phyloP scores from a whole-genome alignment of 768 basidiomycete species.

The Suillus variegatus region DNA sequence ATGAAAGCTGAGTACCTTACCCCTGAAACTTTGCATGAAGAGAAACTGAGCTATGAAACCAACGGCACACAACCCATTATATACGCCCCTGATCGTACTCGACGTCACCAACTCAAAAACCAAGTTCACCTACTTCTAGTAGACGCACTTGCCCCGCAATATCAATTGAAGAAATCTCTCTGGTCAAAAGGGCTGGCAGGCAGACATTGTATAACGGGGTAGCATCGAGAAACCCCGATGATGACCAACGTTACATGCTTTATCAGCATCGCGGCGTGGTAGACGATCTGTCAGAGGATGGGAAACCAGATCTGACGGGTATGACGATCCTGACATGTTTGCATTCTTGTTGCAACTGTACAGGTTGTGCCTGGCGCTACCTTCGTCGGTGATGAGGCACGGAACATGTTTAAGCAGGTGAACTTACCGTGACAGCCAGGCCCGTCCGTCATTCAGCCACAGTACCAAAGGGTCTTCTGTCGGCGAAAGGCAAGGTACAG shows the following conservation, averaged over 20 bases:
- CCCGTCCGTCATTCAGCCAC: slow-evolving; percentile 32
- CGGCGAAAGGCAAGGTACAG: slow-evolving; percentile 27
- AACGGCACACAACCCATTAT: not conserved
- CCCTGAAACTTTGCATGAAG: not conserved
- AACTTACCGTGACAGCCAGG: slow-evolving; percentile 32
- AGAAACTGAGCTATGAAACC: not conserved
- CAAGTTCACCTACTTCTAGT: not conserved
- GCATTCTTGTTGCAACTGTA: slow-evolving; percentile 45
- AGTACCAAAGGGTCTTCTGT: slow-evolving; percentile 28
- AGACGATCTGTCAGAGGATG: slow-evolving; percentile 37
- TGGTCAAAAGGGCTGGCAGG: not conserved
- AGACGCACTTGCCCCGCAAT: not conserved
- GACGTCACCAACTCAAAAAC: not conserved
- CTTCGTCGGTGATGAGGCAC: slow-evolving; percentile 21
- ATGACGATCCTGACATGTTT: slow-evolving; percentile 13
- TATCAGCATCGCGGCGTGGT: slow-evolving; percentile 27
- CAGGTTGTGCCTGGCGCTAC: slow-evolving; percentile 31
- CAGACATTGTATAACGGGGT: not conserved
- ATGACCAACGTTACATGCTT: slow-evolving; percentile 17
- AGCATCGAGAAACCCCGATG: not conserved
- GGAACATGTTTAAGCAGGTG: slow-evolving; percentile 27
- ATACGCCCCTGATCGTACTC: not conserved
- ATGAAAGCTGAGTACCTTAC: too few species aligned
- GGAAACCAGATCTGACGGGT: slow-evolving; percentile 48
- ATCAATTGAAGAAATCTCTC: too few species aligned